Evolutionary conservation across 495 filamentous ascomycete species (phyloP).

Genomic region (Lasiosphaeria ovina): DNA sequence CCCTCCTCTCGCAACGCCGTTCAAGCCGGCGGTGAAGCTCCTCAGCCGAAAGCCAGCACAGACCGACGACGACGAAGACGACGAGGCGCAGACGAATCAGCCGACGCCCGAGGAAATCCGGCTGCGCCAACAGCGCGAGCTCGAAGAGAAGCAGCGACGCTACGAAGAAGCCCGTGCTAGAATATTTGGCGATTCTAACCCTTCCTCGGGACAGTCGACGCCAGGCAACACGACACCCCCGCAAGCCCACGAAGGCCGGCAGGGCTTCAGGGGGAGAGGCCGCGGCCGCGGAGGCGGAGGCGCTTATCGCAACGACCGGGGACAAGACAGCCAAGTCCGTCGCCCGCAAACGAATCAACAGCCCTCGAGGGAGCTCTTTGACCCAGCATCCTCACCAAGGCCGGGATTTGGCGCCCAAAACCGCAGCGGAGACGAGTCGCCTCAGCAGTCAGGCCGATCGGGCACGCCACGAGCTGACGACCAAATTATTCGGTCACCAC

Average conservation of each 20-base stretch:
- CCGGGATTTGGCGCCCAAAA: slow-evolving; percentile 49
- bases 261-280: slow-evolving; percentile 21
- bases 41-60: slow-evolving; percentile 76
- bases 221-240: slow-evolving; percentile 63
- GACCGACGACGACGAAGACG: slow-evolving; percentile 66
- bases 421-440: slow-evolving; percentile 53
- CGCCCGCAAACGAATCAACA: slow-evolving; percentile 22
- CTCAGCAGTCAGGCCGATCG: slow-evolving; percentile 42
- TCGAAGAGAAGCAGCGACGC: slow-evolving; percentile 82
- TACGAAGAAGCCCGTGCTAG: slow-evolving; percentile 83
- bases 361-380: slow-evolving; percentile 57
- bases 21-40: slow-evolving; percentile 78
- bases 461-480: slow-evolving; percentile 48
- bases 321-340: slow-evolving; percentile 17
- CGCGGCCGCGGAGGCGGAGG: slow-evolving; percentile 24
- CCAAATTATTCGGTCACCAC: slow-evolving; percentile 60
- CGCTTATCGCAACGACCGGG: slow-evolving; percentile 13
- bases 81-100: slow-evolving; percentile 56
- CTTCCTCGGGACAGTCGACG: slow-evolving; percentile 43
- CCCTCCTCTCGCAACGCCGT: slow-evolving; percentile 67
- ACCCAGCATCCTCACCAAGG: slow-evolving; percentile 67
- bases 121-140: slow-evolving; percentile 67
- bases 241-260: slow-evolving; percentile 40
- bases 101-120: slow-evolving; percentile 70
- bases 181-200: slow-evolving; percentile 71